phyloP scores from a whole-genome alignment of 805 yeast genomes.

The Grigorovia jiainica region DNA sequence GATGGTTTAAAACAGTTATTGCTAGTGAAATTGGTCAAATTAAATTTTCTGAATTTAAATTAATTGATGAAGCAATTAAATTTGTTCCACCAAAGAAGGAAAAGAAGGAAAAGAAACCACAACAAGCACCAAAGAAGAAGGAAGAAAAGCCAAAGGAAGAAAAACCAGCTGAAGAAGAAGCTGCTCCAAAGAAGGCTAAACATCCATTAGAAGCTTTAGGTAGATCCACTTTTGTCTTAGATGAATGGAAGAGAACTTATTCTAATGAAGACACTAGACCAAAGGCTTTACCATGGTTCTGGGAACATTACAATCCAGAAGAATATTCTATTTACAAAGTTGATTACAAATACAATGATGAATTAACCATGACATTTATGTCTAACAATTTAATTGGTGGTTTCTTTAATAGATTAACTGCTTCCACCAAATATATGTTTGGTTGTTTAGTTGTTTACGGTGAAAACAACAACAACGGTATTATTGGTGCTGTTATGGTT shows the following conservation, averaged over 20 bases:
- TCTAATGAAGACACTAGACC: constrained; percentile 96
- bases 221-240: constrained; percentile 57
- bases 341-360: constrained; percentile 96
- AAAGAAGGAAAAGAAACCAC: constrained; percentile 49
- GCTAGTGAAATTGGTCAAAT: constrained; percentile 40
- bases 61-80: constrained; percentile 47
- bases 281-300: constrained; percentile 94
- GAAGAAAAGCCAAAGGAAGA: constrained; percentile 13
- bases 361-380: constrained; percentile 94
- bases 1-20: constrained; percentile 62
- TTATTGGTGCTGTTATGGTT: constrained; percentile 86
- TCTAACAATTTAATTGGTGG: constrained; percentile 97
- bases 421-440: constrained; percentile 87
- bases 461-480: constrained; percentile 97
- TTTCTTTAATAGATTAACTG: constrained; percentile 90
- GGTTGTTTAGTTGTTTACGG: constrained; percentile 94
- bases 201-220: constrained; percentile 88
- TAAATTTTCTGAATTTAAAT: constrained; percentile 42
- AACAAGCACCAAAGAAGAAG: constrained; percentile 22
- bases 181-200: constrained; percentile 61
- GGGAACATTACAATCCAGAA: constrained; percentile 84
- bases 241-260: constrained; percentile 94
- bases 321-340: constrained; percentile 96
- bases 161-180: constrained; percentile 30
- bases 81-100: constrained; percentile 69